A percentile compares a stretch with the other conserved stretches of the same genome.
Conservation (phyloP, 208 protist genomes). For the Trypanosomatidae sp. region DNA sequence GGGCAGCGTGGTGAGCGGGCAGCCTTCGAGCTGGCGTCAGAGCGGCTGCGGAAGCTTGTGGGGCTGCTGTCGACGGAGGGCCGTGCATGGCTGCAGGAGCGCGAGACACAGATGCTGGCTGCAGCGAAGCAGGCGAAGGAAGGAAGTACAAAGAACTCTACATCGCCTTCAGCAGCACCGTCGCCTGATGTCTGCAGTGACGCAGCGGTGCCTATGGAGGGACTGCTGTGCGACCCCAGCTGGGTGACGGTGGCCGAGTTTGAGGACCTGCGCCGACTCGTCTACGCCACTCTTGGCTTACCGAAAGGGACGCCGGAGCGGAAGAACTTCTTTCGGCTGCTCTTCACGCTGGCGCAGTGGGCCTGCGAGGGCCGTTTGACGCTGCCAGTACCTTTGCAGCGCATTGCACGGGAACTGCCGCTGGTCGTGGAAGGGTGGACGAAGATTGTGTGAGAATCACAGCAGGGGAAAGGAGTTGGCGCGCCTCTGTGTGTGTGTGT, state of each 20-base stretch:
- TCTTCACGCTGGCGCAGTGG: conserved; percentile 55
- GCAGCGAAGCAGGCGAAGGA: neutral
- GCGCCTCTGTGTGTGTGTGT: too few species aligned
- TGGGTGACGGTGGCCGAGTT: conserved; percentile 36
- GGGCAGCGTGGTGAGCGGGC: conserved; percentile 29
- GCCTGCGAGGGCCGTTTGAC: conserved; percentile 32
- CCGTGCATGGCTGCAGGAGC: conserved; percentile 19
- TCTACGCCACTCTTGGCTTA: conserved; percentile 24
- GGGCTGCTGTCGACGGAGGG: conserved; percentile 4
- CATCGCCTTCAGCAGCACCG: neutral
- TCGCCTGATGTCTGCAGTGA: too few species aligned
- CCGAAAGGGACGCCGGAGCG: conserved; percentile 13
- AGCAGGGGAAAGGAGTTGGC: too few species aligned
- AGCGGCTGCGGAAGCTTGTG: conserved; percentile 29
- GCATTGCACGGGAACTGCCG: conserved; percentile 53
- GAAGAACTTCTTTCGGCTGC: conserved; percentile 42
- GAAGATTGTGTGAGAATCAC: conserved; percentile 6
- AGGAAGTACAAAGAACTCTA: neutral
- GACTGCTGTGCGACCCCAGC: conserved; percentile 13
- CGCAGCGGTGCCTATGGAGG: neutral
- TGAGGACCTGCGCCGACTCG: conserved; percentile 27
- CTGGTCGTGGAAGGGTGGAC: conserved; percentile 29
- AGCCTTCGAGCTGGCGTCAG: conserved; percentile 30
- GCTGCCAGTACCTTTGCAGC: conserved; percentile 12
- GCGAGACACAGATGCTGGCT: conserved; percentile 8